Percentiles rank a stretch among this genome's conserved stretches.
Evolutionary conservation across 2,329 filamentous ascomycete species (phyloP).

Genomic region (Alternaria sp.): DNA sequence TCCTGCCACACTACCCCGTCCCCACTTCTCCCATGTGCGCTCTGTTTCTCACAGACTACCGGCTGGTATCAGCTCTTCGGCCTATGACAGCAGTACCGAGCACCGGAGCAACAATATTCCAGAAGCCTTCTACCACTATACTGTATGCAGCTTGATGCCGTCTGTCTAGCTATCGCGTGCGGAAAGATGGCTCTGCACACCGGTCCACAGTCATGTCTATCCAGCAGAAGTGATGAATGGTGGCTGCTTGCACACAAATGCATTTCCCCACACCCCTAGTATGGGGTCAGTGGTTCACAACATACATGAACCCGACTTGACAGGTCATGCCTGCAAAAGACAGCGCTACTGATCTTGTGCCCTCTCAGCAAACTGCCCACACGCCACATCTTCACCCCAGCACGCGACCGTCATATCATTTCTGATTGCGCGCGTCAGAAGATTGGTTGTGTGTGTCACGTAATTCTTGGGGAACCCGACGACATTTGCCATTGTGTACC

Average conservation of each 20-base stretch:
- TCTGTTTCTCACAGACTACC: conserved; percentile 18
- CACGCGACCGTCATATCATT: conserved; percentile 11
- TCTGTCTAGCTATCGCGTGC: conserved; percentile 2
- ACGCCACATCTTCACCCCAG: conserved; percentile 24
- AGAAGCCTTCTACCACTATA: conserved; percentile 26
- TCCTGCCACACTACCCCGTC: conserved; percentile 22
- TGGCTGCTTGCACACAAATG: conserved; percentile 8
- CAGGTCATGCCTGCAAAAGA: conserved; percentile 26
- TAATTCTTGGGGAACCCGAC: conserved; percentile 1
- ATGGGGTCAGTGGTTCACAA: conserved; percentile 22
- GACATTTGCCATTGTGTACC: conserved; percentile 2
- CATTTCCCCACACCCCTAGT: conserved; percentile 11
- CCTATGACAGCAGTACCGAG: conserved; percentile 8
- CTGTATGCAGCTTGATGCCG: conserved; percentile 10
- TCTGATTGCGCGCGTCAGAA: conserved; percentile 13
- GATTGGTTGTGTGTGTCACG: conserved; percentile 7
- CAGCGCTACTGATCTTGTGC: conserved; percentile 25
- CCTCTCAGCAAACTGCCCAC: conserved; percentile 24
- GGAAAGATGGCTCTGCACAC: neutral
- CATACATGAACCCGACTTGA: conserved; percentile 21
- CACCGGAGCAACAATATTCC: conserved; percentile 21
- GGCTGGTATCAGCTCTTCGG: conserved; percentile 15
- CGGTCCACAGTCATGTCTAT: neutral
- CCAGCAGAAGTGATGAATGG: neutral
- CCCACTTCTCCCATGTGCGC: conserved; percentile 19